Evolutionary conservation across 208 protist species (phyloP), one percentile per base, ranked within the genome.

Genomic region (Tetramitus jugosus): DNA sequence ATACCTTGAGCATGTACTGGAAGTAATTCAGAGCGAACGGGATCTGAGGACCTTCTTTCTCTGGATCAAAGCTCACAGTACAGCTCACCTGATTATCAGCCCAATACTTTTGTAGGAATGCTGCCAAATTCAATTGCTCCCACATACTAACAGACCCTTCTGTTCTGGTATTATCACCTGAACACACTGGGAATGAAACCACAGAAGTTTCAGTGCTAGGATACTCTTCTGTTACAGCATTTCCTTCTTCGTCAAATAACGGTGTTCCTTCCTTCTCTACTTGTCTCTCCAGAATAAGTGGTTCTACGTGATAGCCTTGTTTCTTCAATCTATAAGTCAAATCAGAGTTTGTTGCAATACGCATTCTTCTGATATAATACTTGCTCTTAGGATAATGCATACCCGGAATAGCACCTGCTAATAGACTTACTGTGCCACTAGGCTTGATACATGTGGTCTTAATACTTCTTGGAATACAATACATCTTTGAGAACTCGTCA

Each of bases 1-100:
- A 90, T 72, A 76, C 90, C 88, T 45, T 93, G 42, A 93, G 81
- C 78, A 87, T 84, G 79, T 92, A 93, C 81, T 93, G 90, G 77
- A 86, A 93, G 71, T 88, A 92, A 74, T 91, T 71, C 0, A 93
- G 75, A 7, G 89, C 88, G 39, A 85, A 45, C 37, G 60, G 53
- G 17, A 93, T 45, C 35, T 91, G 83, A 1, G 35, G 17, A 17
- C 79, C 89, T 75, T 93, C 90, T 2, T 39, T 86, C 17, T 78
- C 43, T 13, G 84, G 84, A 65, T 93, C 80, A 61, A 93, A 92
- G 0, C 84, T 90, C 13, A 93, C 82, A 10, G 90, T 93, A 39
- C 79, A 84, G 69, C 81, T 85, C 4, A 91, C 87, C 71, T 91
- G 88, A 68, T 93, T 93, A 79, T 93, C 89, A 0, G 87, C 82